Evolutionary conservation across 1,139 yeast species (phyloP).

Genomic region (Hansenula sp.): DNA sequence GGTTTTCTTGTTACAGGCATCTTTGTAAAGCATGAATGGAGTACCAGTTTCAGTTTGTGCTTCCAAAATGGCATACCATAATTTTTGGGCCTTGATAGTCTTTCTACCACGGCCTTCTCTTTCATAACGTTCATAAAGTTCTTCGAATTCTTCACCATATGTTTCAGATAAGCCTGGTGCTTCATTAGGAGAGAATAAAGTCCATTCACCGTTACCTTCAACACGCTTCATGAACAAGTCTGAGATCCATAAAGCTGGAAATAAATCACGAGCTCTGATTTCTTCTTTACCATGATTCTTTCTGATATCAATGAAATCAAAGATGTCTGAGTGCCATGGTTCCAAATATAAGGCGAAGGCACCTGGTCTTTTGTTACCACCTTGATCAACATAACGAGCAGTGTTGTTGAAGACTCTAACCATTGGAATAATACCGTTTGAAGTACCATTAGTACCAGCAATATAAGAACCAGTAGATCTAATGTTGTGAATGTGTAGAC

Average conservation of each 20-base stretch:
- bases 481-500: slow-evolving; percentile 78
- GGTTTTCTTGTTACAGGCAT: slow-evolving; percentile 77
- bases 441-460: slow-evolving; percentile 87
- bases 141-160: slow-evolving; percentile 79
- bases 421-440: slow-evolving; percentile 89
- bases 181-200: slow-evolving; percentile 83
- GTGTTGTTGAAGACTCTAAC: slow-evolving; percentile 86
- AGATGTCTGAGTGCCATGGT: slow-evolving; percentile 90
- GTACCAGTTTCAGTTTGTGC: slow-evolving; percentile 93
- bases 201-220: slow-evolving; percentile 75
- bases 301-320: slow-evolving; percentile 78
- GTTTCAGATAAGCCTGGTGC: slow-evolving; percentile 80
- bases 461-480: slow-evolving; percentile 84
- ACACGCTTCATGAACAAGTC: slow-evolving; percentile 90
- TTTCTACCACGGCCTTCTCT: slow-evolving; percentile 65
- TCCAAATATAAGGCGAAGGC: slow-evolving; percentile 86
- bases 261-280: slow-evolving; percentile 83
- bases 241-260: slow-evolving; percentile 90
- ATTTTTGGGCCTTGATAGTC: slow-evolving; percentile 78
- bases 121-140: slow-evolving; percentile 69
- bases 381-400: slow-evolving; percentile 91
- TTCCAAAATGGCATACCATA: slow-evolving; percentile 84
- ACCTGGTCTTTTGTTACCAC: slow-evolving; percentile 93
- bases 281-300: slow-evolving; percentile 93
- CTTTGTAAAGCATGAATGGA: slow-evolving; percentile 89